Evolutionary conservation across 192 early-diverging fungal species (phyloP).

Genomic region (Backusella tuberculispora): DNA sequence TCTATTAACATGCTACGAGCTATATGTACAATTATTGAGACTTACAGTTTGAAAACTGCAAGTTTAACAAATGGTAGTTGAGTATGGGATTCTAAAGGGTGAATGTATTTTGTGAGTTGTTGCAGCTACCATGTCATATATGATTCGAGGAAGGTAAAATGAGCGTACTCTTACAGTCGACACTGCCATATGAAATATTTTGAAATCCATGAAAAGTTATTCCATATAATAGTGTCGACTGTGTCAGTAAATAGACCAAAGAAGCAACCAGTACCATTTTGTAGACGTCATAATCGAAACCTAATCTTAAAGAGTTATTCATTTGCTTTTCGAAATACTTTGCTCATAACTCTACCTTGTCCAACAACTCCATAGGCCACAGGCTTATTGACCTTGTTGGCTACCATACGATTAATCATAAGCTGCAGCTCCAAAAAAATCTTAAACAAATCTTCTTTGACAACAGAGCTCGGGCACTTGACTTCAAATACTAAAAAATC

Average conservation of each 20-base stretch:
- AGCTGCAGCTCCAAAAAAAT: slow-evolving; percentile 5
- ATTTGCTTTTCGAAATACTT: slow-evolving; percentile 5
- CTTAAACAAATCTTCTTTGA: slow-evolving; percentile 8
- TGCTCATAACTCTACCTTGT: slow-evolving; percentile 15
- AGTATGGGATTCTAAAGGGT: too few relatives aligned
- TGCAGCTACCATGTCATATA: not conserved
- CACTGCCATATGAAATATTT: too few relatives aligned
- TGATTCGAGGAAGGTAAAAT: slow-evolving; percentile 3
- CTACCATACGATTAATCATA: slow-evolving; percentile 14
- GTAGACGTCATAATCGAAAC: slow-evolving; percentile 9
- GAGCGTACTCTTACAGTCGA: slow-evolving; percentile 14
- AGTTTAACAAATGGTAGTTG: too few relatives aligned
- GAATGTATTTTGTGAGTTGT: too few relatives aligned
- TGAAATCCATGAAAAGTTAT: too few relatives aligned
- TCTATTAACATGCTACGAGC: too few relatives aligned
- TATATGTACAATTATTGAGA: too few relatives aligned
- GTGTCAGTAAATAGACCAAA: slow-evolving; percentile 9
- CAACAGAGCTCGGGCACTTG: not conserved
- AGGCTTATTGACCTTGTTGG: not conserved
- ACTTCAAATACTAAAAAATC: slow-evolving; percentile 18
- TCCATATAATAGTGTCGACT: too few relatives aligned
- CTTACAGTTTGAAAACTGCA: too few relatives aligned
- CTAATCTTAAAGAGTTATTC: not conserved
- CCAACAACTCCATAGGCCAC: slow-evolving; percentile 7
- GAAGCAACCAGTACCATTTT: slow-evolving; percentile 8